Evolutionary conservation across 2,329 filamentous ascomycete species (phyloP).

Genomic region (Alternaria novae-zelandiae): DNA sequence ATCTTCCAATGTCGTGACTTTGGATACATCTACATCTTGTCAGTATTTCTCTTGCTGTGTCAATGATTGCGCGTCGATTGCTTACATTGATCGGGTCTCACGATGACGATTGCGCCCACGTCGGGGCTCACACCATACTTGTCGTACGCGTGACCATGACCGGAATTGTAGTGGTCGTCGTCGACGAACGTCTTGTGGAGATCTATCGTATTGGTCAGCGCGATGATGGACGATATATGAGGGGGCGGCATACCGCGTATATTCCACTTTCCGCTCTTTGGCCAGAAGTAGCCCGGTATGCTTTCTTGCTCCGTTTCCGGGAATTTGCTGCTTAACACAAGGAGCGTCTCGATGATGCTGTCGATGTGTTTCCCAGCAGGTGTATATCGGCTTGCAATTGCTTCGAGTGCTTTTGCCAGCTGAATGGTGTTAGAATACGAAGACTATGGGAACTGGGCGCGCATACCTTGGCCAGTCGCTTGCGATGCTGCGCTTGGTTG

Average conservation of each 20-base stretch:
- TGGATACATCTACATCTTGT: conserved; percentile 35
- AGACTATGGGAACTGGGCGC: too few species aligned
- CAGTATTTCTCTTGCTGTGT: neutral
- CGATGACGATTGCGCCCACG: conserved; percentile 54
- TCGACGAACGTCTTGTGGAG: conserved; percentile 68
- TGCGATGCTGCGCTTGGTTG: conserved; percentile 21
- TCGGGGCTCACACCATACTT: conserved; percentile 58
- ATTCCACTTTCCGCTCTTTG: conserved; percentile 61
- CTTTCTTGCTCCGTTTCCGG: conserved; percentile 57
- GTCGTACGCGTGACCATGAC: conserved; percentile 65
- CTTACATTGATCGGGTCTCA: conserved; percentile 63
- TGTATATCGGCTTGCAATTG: conserved; percentile 53
- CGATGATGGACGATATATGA: neutral
- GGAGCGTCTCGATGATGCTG: conserved; percentile 63
- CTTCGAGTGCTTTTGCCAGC: conserved; percentile 28
- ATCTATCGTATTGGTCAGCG: conserved; percentile 47
- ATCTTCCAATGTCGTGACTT: conserved; percentile 31
- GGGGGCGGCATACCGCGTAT: conserved; percentile 56
- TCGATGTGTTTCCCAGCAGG: conserved; percentile 55
- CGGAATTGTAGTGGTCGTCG: conserved; percentile 61
- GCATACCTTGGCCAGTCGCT: conserved; percentile 50
- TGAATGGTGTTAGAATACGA: conserved; percentile 1
- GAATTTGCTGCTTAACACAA: conserved; percentile 60
- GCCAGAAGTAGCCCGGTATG: conserved; percentile 64
- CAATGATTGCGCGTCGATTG: neutral